These are phyloP conservation scores for Rhizophagus sp. DNA, from an alignment of 192 early-diverging fungal genomes.

Conservation along the genomic window DNA sequence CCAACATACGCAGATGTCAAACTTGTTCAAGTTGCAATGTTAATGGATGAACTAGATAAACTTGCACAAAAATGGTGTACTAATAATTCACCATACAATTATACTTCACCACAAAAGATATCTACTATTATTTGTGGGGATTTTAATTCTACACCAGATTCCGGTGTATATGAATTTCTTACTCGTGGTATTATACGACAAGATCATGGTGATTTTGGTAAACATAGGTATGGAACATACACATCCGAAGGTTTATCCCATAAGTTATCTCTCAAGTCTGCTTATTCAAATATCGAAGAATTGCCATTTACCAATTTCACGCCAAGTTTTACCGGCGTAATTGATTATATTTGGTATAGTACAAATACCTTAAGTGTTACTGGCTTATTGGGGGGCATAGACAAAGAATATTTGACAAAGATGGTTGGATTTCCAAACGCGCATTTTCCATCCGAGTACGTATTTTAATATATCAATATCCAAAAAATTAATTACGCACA, in stretches of 20 bases:
- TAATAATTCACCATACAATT: slow-evolving; percentile 29
- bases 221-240: slow-evolving; percentile 82
- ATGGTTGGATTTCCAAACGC: slow-evolving; percentile 92
- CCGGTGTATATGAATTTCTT: slow-evolving; percentile 91
- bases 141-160: slow-evolving; percentile 88
- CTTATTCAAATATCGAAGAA: slow-evolving; percentile 73
- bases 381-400: slow-evolving; percentile 80
- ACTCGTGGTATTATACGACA: slow-evolving; percentile 72
- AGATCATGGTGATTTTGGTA: slow-evolving; percentile 83
- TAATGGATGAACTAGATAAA: slow-evolving; percentile 86
- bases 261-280: slow-evolving; percentile 77
- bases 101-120: slow-evolving; percentile 44
- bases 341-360: slow-evolving; percentile 96
- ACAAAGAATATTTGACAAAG: slow-evolving; percentile 74
- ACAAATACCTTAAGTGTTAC: slow-evolving; percentile 72
- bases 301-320: slow-evolving; percentile 93
- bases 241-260: slow-evolving; percentile 83
- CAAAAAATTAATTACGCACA: slow-evolving; percentile 4
- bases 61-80: slow-evolving; percentile 56
- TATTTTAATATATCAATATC: slow-evolving; percentile 4
- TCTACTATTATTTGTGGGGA: slow-evolving; percentile 88
- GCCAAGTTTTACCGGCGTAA: slow-evolving; percentile 80
- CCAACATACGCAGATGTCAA: slow-evolving; percentile 91
- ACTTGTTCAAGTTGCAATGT: slow-evolving; percentile 91
- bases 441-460: slow-evolving; percentile 79